Evolutionary conservation across 2,329 filamentous ascomycete genomes (phyloP), one percentile per base, ranked within the genome.

Genomic region (Trichophyton mentagrophytes): DNA sequence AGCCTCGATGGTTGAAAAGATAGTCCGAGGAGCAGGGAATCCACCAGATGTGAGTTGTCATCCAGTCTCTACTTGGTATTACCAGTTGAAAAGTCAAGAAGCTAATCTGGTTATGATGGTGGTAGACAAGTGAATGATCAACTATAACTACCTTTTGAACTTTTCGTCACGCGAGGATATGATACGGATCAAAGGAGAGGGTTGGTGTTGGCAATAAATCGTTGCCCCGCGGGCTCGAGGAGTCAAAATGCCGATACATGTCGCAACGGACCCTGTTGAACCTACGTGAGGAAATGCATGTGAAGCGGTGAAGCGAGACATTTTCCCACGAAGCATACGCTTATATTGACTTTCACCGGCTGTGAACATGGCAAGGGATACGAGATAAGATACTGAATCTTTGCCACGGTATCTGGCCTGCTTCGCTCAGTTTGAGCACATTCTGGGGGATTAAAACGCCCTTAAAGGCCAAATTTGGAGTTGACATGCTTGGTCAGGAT

Each of bases 1-100:
- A 64, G 84, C 87, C 13, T 81, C 85, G 73, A 81, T 96, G 77
- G 86, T 97, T 67, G 87, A 95, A 71, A 80, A 82, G 67, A 85
- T 85, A 82, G 79, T 85, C 30, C 76, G 84, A 65, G 85, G 85
- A 9, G 85, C 84, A 64, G 83, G 85, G 44, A 81, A 82, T 68
- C 84, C 85, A 64, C 84, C 84, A 47, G 82, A 84, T 77, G 82
- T 84, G 61, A 46, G 70, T 33, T 56, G 38, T 3, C 42, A n/a
- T 22, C 46, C 11, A 0, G 9, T 9, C 33, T 44, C n/a, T 44
- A 44, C n/a, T n/a, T 44, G 40, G 2, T 44, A 4, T 44, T 44
- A 17, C 27, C 27, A 6, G n/a, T 30, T 30, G 49, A 13, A 30
- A 22, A 47, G 44, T 22, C 22, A 17, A n/a, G 22, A 53, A n/a